A percentile compares a stretch with the other conserved stretches of the same genome.
phyloP scores from a whole-genome alignment of 1,139 yeast genomes.

The Taphrina sp. region DNA sequence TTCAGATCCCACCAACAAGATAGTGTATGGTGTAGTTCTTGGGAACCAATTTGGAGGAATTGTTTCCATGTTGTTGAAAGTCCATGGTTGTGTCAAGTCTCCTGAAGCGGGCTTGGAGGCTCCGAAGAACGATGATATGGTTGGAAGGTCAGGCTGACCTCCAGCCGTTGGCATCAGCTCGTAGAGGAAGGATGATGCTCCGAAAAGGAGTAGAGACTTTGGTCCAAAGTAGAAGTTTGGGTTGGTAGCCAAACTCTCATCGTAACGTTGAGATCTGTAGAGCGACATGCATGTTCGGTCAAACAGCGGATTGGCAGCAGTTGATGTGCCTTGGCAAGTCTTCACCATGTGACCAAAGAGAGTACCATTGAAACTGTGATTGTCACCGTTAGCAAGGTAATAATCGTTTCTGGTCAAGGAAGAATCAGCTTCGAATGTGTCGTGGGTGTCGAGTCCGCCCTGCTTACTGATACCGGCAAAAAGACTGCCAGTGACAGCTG shows the following conservation, averaged over 20 bases:
- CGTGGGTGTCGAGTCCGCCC: slow-evolving; percentile 26
- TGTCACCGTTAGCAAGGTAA: slow-evolving; percentile 30
- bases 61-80: slow-evolving; percentile 18
- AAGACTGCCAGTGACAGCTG: slow-evolving; percentile 7
- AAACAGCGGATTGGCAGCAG: slow-evolving; percentile 8
- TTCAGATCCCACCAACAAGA: slow-evolving; percentile 1
- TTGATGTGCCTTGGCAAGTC: slow-evolving; percentile 13
- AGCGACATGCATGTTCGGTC: slow-evolving; percentile 24
- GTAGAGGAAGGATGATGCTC: slow-evolving; percentile 26
- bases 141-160: slow-evolving; percentile 8
- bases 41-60: slow-evolving; percentile 25
- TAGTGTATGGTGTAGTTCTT: slow-evolving; percentile 13
- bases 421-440: slow-evolving; percentile 32
- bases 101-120: slow-evolving; percentile 24
- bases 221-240: slow-evolving; percentile 27
- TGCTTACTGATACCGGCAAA: slow-evolving; percentile 15
- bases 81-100: slow-evolving; percentile 13
- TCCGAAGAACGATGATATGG: slow-evolving; percentile 23
- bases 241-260: slow-evolving; percentile 15
- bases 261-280: slow-evolving; percentile 24
- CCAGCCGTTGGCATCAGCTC: slow-evolving; percentile 20
- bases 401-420: slow-evolving; percentile 26
- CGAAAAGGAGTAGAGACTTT: slow-evolving; percentile 25
- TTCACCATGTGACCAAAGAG: slow-evolving; percentile 19
- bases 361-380: slow-evolving; percentile 29